Percentiles rank a stretch among this genome's conserved stretches.
phyloP scores from a whole-genome alignment of 768 basidiomycete species.

The Leccinellum luteum region DNA sequence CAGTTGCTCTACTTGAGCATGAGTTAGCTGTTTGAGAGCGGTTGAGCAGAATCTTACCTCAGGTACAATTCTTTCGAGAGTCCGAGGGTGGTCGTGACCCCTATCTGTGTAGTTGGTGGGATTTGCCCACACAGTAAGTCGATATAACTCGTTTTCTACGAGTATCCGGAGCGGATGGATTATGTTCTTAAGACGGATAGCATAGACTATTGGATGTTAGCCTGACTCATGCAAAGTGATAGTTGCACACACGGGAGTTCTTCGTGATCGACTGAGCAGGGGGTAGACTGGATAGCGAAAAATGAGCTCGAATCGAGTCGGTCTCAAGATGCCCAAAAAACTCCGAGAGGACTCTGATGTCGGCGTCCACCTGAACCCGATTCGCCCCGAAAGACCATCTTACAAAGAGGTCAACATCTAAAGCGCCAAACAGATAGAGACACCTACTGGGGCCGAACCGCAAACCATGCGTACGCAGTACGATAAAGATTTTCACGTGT shows the following conservation, averaged over 20 bases:
- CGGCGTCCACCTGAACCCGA: slow-evolving; percentile 84
- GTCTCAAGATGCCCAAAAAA: slow-evolving; percentile 75
- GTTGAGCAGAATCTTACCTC: slow-evolving; percentile 47
- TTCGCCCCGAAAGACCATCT: slow-evolving; percentile 98
- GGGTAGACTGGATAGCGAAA: slow-evolving; percentile 60
- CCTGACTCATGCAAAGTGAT: neutral
- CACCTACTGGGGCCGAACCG: slow-evolving; percentile 86
- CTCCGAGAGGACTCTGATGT: slow-evolving; percentile 83
- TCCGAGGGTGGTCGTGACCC: slow-evolving; percentile 57
- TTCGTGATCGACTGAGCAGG: slow-evolving; percentile 45
- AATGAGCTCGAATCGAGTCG: slow-evolving; percentile 62
- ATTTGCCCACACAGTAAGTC: slow-evolving; percentile 88
- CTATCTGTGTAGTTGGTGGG: slow-evolving; percentile 74
- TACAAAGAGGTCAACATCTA: neutral
- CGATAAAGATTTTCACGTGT: slow-evolving; percentile 75
- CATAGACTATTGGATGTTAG: slow-evolving; percentile 46
- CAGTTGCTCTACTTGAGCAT: slow-evolving; percentile 50
- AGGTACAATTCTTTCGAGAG: slow-evolving; percentile 54
- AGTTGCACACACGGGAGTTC: slow-evolving; percentile 37
- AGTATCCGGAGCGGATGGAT: slow-evolving; percentile 78
- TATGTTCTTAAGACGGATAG: slow-evolving; percentile 57
- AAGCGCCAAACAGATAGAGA: neutral
- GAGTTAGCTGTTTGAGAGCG: neutral
- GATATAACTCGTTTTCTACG: slow-evolving; percentile 86
- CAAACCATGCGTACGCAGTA: slow-evolving; percentile 89